These are phyloP conservation scores for Cutaneotrichosporon mucoides DNA, from an alignment of 1,284 basidiomycete species.

Conservation along the genomic window DNA sequence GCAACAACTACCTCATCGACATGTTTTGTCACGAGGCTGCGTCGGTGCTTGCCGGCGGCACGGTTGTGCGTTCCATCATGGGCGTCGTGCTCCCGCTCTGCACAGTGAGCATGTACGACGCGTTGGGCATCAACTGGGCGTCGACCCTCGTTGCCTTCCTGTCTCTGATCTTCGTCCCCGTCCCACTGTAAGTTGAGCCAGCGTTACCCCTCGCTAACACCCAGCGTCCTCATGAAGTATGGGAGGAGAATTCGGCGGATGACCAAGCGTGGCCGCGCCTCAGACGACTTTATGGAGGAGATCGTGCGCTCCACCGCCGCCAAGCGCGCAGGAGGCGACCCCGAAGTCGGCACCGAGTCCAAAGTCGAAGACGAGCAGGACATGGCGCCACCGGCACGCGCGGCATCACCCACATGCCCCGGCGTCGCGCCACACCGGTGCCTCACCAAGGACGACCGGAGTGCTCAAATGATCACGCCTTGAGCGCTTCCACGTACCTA, in stretches of 20 bases:
- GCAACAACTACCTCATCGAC: slow-evolving; percentile 49
- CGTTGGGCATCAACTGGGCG: slow-evolving; percentile 60
- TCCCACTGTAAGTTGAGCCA: slow-evolving; percentile 2
- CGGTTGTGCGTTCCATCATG: slow-evolving; percentile 61
- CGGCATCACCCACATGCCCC: neutral
- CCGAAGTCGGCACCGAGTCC: neutral
- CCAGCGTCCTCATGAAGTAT: slow-evolving; percentile 22
- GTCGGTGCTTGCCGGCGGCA: slow-evolving; percentile 63
- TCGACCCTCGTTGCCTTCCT: slow-evolving; percentile 30
- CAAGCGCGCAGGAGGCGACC: neutral
- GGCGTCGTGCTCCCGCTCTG: slow-evolving; percentile 59
- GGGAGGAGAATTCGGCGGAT: slow-evolving; percentile 23
- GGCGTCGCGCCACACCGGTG: neutral
- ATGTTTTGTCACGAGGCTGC: slow-evolving; percentile 50
- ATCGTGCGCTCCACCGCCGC: neutral
- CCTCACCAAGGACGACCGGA: neutral
- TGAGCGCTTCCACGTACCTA: neutral
- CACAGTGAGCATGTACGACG: slow-evolving; percentile 56
- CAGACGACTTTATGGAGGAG: slow-evolving; percentile 12
- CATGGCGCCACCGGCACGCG: neutral
- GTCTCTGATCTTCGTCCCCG: slow-evolving; percentile 21
- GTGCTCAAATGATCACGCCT: neutral
- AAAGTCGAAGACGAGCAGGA: neutral
- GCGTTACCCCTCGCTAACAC: neutral
- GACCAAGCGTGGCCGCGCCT: slow-evolving; percentile 23